Evolutionary conservation across 2,329 filamentous ascomycete species (phyloP), one percentile per base, ranked within the genome.

Genomic region (Beauveria medogensis): DNA sequence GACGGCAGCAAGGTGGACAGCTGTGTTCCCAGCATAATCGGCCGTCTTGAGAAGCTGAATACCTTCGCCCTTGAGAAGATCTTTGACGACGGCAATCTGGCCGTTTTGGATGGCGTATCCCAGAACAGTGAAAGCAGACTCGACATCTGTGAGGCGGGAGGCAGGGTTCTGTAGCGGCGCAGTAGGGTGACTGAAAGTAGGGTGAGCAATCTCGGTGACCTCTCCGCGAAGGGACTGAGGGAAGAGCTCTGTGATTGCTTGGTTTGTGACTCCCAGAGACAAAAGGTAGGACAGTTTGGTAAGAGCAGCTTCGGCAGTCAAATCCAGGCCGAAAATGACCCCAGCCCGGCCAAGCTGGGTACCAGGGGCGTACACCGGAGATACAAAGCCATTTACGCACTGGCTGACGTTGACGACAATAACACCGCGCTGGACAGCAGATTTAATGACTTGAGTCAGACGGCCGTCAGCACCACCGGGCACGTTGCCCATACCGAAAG

Each of bases 351-450:
- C 91, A 20, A 96, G 82, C 46, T 88, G 86, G 66, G 90, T 90
- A 9, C 86, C 89, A 0, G 89, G 85, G 1, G 88, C 89, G 74
- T 91, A 92, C n/a, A 91, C 80, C 3, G 89, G 88, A 55, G 85
- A 90, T 22, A 91, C 89, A 68, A 88, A 89, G 48, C 89, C 89
- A 63, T 83, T 87, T 67, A 87, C 82, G 79, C 92, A 97, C 76
- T 97, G 92, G 55, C 90, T 95, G 63, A 97, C 87, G 70, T 95
- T 96, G 66, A 96, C 90, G 63, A 97, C 87, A 62, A 94, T 85
- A 65, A 94, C 87, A 43, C 91, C 92, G 62, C 91, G 84, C 69
- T 87, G 79, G 46, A 96, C 90, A 24, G 90, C 92, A 48, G 86
- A 83, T 20, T 84, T 82, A 68, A 96, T 85, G 54, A 93, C 89